Evolutionary conservation across 2,329 filamentous ascomycete genomes (phyloP).

Genomic region (Pyricularia sp.): DNA sequence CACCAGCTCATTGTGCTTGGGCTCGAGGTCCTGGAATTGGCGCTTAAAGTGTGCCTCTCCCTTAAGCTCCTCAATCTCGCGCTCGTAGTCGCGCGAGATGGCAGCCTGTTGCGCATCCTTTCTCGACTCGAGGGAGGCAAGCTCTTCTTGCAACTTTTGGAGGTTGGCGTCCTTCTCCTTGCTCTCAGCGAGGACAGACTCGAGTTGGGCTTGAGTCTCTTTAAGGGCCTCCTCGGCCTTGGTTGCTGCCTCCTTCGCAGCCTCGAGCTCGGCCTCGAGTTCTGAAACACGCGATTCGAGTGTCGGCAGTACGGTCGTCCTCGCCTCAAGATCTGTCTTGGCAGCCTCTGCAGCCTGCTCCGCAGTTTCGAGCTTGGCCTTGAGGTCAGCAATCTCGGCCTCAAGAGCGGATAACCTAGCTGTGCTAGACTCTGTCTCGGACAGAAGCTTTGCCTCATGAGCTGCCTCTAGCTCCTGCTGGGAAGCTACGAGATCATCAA

Average conservation of each 20-base stretch:
- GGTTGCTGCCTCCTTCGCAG: constrained; percentile 30
- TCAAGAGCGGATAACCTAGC: constrained; percentile 41
- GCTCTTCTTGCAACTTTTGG: constrained; percentile 39
- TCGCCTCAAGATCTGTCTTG: constrained; percentile 33
- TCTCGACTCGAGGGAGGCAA: constrained; percentile 29
- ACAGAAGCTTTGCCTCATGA: constrained; percentile 33
- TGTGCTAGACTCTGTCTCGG: constrained; percentile 32
- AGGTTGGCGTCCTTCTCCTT: constrained; percentile 39
- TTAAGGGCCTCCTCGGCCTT: constrained; percentile 36
- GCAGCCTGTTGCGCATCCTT: constrained; percentile 50
- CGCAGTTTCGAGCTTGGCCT: constrained; percentile 35
- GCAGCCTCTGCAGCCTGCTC: constrained; percentile 33
- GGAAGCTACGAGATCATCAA: constrained; percentile 41
- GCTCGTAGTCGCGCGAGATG: constrained; percentile 51
- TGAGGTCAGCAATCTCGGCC: constrained; percentile 40
- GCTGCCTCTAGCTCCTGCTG: constrained; percentile 34
- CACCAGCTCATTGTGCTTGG: constrained; percentile 41
- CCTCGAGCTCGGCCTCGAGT: constrained; percentile 35
- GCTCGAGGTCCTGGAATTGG: constrained; percentile 52
- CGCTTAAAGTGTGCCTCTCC: constrained; percentile 56
- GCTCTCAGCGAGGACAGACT: constrained; percentile 34
- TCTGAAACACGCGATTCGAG: constrained; percentile 30
- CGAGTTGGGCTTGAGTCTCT: constrained; percentile 39
- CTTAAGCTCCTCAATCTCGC: constrained; percentile 54
- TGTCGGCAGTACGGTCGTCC: constrained; percentile 27